A percentile compares a stretch with the other conserved stretches of the same genome.
phyloP scores from a whole-genome alignment of 352 stramenopile species.

The Phytophthora tentaculata region DNA sequence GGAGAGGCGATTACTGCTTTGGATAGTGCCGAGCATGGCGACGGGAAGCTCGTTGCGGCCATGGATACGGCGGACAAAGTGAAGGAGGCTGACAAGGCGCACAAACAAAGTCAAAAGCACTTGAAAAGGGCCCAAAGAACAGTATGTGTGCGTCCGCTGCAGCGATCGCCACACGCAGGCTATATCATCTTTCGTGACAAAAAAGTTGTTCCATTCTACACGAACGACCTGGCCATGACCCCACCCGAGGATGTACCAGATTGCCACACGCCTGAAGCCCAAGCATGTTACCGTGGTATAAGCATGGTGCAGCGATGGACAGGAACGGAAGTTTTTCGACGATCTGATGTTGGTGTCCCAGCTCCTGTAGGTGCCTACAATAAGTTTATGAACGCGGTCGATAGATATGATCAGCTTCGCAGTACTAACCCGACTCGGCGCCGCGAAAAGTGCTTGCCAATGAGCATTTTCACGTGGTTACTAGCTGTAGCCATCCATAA shows the following conservation, averaged over 20 bases:
- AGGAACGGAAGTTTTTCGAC: too few relatives aligned
- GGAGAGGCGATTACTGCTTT: not conserved
- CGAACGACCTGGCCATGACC: conserved; percentile 2
- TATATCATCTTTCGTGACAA: conserved; percentile 14
- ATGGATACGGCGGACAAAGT: not conserved
- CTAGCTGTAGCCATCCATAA: conserved; percentile 1
- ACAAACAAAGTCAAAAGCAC: too few relatives aligned
- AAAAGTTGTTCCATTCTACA: conserved; percentile 11
- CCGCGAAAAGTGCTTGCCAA: not conserved
- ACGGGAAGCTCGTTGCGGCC: conserved; percentile 5
- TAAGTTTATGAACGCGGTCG: conserved; percentile 4
- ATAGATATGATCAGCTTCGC: conserved; percentile 3
- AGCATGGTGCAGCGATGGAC: conserved; percentile 7
- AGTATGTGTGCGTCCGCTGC: not conserved
- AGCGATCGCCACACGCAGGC: not conserved
- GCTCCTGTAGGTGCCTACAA: not conserved
- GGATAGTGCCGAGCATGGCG: not conserved
- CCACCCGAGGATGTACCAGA: not conserved
- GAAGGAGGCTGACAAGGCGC: conserved; percentile 4
- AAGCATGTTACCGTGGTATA: conserved; percentile 6
- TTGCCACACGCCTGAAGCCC: not conserved
- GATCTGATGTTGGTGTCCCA: not conserved
- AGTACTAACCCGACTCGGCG: not conserved
- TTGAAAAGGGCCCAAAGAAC: not conserved
- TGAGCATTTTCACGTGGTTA: conserved; percentile 11